Evolutionary conservation across 495 filamentous ascomycete genomes (phyloP), one percentile per base, ranked within the genome.

Genomic region (Daldinia caldariorum): DNA sequence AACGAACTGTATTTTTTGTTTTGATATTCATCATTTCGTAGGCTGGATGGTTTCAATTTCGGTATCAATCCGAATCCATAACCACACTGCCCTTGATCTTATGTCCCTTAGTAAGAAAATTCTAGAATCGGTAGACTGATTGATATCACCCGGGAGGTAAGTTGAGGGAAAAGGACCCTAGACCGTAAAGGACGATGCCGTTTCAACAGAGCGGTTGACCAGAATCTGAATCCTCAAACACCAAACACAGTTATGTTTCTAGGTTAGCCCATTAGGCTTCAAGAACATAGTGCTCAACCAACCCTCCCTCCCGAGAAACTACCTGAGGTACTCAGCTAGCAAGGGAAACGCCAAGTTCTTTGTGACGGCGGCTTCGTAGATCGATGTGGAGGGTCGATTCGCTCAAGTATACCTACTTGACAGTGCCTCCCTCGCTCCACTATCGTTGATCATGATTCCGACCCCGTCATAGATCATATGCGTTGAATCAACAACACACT

Each of bases 321-420:
- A n/a, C n/a, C n/a, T n/a, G n/a, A n/a, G n/a, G n/a, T n/a, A n/a
- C n/a, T 50, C 56, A 13, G 38, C 34, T 8, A 10, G 22, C n/a
- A 20, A 54, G 39, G 31, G 47, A 70, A 43, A 49, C 61, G 68
- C 68, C 68, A 63, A 66, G 68, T 16, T 9, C 16, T 29, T 51
- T 12, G 35, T 22, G 41, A 56, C 39, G n/a, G 26, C 32, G 57
- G 61, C 32, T 51, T 37, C 43, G 57, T 61, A 66, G 57, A 66
- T 70, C 62, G 63, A 62, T 62, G 53, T 47, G 38, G 35, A 29
- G 32, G 51, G 8, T 49, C 31, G 18, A 22, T 51, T 61, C 62
- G 58, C 56, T 34, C 57, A 53, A 53, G 18, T 20, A 47, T 31
- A 34, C 34, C 13, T 56, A 16, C 18, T 41, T 32, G 57, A 34